phyloP scores from a whole-genome alignment of 2,329 filamentous ascomycete species.

The Delphinella strobiligena region DNA sequence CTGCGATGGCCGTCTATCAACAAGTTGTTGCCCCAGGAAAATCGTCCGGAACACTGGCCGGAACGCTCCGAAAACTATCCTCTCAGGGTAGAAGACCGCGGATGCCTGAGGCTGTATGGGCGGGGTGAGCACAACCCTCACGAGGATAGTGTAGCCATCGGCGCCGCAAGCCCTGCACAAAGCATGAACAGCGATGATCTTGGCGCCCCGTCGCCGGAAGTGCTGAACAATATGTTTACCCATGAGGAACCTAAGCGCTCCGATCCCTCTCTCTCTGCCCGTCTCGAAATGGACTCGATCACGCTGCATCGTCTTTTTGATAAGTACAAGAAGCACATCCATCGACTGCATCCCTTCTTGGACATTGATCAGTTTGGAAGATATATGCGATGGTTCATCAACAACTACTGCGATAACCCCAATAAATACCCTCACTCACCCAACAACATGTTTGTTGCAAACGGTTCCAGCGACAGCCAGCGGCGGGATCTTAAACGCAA shows the following conservation, averaged over 20 bases:
- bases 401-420: not conserved
- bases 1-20: slow-evolving; percentile 43
- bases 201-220: slow-evolving; percentile 27
- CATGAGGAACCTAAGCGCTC: slow-evolving; percentile 18
- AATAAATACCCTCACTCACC: slow-evolving; percentile 5
- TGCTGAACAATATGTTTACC: slow-evolving; percentile 13
- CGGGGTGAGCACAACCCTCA: slow-evolving; percentile 26
- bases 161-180: slow-evolving; percentile 26
- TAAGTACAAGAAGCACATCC: slow-evolving; percentile 48
- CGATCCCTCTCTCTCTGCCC: slow-evolving; percentile 29
- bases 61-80: slow-evolving; percentile 22
- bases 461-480: slow-evolving; percentile 2
- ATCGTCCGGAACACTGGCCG: slow-evolving; percentile 22
- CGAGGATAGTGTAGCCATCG: slow-evolving; percentile 21
- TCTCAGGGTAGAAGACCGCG: slow-evolving; percentile 24
- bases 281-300: slow-evolving; percentile 37
- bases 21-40: slow-evolving; percentile 19
- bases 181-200: slow-evolving; percentile 23
- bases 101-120: slow-evolving; percentile 23
- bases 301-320: slow-evolving; percentile 39
- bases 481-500: slow-evolving; percentile 8
- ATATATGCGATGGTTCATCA: slow-evolving; percentile 29
- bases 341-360: slow-evolving; percentile 53
- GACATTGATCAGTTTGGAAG: slow-evolving; percentile 39
- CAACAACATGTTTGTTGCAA: slow-evolving; percentile 4